Percentiles rank a stretch among this genome's conserved stretches.
Evolutionary conservation across 176 grass and related monocot species (phyloP).

Genomic region (Triticum turgidum): DNA sequence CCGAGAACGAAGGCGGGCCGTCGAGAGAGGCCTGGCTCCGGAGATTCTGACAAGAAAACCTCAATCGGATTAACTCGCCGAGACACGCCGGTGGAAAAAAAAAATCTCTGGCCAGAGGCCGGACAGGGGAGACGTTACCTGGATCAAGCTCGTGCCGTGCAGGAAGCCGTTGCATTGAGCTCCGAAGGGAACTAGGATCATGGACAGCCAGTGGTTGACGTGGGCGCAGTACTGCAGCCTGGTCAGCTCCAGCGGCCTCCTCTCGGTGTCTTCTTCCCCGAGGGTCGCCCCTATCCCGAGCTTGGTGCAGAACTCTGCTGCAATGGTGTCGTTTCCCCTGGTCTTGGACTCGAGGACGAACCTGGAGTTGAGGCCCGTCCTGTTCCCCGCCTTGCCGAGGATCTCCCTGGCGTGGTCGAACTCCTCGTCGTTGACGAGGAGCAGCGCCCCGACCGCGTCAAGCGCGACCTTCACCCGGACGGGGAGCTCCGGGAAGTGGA

Average conservation of each 20-base stretch:
- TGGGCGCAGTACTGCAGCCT: conserved; percentile 69
- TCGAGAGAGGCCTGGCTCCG: conserved; percentile 26
- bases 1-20: conserved; percentile 48
- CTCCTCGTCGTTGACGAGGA: conserved; percentile 21
- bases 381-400: conserved; percentile 39
- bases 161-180: conserved; percentile 68
- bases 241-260: conserved; percentile 61
- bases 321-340: conserved; percentile 69
- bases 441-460: conserved; percentile 30
- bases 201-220: conserved; percentile 50
- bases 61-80: not conserved
- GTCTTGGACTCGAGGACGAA: conserved; percentile 71
- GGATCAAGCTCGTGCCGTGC: conserved; percentile 20
- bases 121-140: conserved; percentile 27
- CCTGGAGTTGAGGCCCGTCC: conserved; percentile 57
- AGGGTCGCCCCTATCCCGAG: not conserved
- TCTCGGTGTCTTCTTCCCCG: conserved; percentile 44
- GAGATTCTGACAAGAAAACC: conserved; percentile 42
- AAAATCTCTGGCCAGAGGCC: not conserved
- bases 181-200: conserved; percentile 67
- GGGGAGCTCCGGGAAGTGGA: conserved; percentile 32
- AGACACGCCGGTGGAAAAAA: not conserved
- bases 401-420: conserved; percentile 5
- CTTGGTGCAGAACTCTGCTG: conserved; percentile 54
- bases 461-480: conserved; percentile 38